A percentile compares a stretch with the other conserved stretches of the same genome.
These are phyloP conservation scores for Aspergillus vadensis DNA, from an alignment of 2,329 filamentous ascomycete genomes.

Conservation along the genomic window DNA sequence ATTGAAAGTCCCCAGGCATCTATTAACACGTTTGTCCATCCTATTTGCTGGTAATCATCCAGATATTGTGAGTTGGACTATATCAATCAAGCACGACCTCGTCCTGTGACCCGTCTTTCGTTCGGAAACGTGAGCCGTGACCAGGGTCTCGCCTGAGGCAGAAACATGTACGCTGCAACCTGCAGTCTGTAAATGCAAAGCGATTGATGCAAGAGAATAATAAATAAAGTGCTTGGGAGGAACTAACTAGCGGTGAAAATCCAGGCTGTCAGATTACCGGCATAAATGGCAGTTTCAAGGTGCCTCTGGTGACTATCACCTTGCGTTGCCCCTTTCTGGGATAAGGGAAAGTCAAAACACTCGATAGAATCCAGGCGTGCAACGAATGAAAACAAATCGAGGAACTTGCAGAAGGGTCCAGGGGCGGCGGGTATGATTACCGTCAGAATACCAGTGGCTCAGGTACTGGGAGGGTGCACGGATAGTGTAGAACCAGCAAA, in stretches of 20 bases:
- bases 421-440: slow-evolving; percentile 14
- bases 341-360: not conserved
- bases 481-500: not conserved
- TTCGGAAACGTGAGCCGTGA: not conserved
- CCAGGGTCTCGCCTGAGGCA: not conserved
- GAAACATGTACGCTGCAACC: not conserved
- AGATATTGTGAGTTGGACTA: not conserved
- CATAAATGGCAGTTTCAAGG: slow-evolving; percentile 6
- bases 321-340: slow-evolving; percentile 13
- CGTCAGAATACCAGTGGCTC: slow-evolving; percentile 8
- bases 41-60: not conserved
- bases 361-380: not conserved
- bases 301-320: not conserved
- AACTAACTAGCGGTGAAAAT: slow-evolving; percentile 6
- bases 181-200: not conserved
- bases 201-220: not conserved
- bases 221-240: not conserved
- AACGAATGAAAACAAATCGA: not conserved
- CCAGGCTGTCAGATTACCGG: not conserved
- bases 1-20: not conserved
- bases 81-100: not conserved
- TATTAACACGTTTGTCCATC: not conserved
- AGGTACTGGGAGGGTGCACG: not conserved
- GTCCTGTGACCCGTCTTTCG: not conserved
- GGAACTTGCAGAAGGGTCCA: slow-evolving; percentile 8